phyloP scores from a whole-genome alignment of 805 yeast genomes.

The Cyberlindnera petersonii region DNA sequence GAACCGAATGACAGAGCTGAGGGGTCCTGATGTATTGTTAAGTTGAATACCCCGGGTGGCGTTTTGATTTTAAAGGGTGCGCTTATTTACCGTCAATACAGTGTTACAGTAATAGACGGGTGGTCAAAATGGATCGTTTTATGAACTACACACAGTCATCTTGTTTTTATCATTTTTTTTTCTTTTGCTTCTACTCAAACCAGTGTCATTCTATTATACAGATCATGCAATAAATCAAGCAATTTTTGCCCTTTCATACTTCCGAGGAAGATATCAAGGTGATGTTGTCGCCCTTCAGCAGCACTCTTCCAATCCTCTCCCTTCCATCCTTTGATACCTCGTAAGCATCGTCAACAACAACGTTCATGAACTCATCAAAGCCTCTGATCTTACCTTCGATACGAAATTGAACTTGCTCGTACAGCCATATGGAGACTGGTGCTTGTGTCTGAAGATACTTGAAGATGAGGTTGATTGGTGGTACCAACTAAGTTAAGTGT shows the following conservation, averaged over 20 bases:
- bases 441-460: constrained; percentile 80
- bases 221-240: background rate
- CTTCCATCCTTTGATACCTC: constrained; percentile 60
- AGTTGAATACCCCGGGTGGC: no score
- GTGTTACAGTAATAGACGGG: no score
- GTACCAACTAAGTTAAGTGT: constrained; percentile 49
- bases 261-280: constrained; percentile 53
- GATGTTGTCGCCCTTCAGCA: constrained; percentile 92
- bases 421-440: constrained; percentile 81
- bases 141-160: no score
- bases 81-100: no score
- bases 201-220: constrained; percentile 1
- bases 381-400: constrained; percentile 86
- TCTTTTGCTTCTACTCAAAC: no score
- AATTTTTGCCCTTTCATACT: constrained; percentile 4
- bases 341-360: constrained; percentile 55
- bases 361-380: constrained; percentile 96
- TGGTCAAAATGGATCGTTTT: no score
- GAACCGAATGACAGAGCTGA: no score
- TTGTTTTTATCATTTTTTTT: no score
- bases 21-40: no score
- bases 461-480: constrained; percentile 90
- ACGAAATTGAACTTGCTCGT: constrained; percentile 73
- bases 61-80: no score
- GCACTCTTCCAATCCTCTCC: constrained; percentile 63